Base-by-base conservation (phyloP, 2,329 filamentous ascomycete species). In the Waltergamsia citrina region DNA sequence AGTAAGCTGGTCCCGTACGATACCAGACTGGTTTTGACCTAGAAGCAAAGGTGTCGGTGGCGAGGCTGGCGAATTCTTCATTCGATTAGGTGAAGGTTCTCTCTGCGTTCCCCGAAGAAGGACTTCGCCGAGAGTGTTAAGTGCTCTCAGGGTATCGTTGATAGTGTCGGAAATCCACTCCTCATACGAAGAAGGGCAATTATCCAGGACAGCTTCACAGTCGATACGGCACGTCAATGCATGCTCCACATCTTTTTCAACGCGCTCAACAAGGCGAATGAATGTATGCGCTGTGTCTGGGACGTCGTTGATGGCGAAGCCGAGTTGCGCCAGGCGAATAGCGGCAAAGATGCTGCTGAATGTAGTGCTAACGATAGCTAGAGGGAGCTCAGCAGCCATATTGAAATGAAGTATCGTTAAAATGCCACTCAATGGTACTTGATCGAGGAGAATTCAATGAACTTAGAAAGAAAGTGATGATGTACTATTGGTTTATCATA, bases 291-390 rank as follows among this genome's bases (percentile, higher is more conserved):
- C 11, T 10, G 11, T 12, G 8, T 32, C 29, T 19, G 29, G 29
- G 16, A 32, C 29, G 29, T 16, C 4, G n/a, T 22, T 32, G 29
- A 32, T 10, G 8, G 11, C 29, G 11, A 32, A 10, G 17, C 11
- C 11, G 29, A 32, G 22, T 7, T 32, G 29, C 11, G 22, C 29
- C 29, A 32, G n/a, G 29, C 29, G 29, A 12, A 32, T n/a, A 11
- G 19, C 15, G 11, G 29, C 29, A 19, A 19, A 19, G 11, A 32
- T 32, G 19, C 29, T 22, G 19, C 3, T 32, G 29, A 19, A 32
- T 15, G 29, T 19, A n/a, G n/a, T n/a, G n/a, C n/a, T n/a, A n/a
- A n/a, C n/a, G n/a, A n/a, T n/a, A n/a, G n/a, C n/a, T n/a, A n/a
- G n/a, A n/a, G n/a, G n/a, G n/a, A n/a, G n/a, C n/a, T n/a, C n/a